Base-by-base conservation (phyloP, 2,329 filamentous ascomycete species). In the Monosporascus sp. region DNA sequence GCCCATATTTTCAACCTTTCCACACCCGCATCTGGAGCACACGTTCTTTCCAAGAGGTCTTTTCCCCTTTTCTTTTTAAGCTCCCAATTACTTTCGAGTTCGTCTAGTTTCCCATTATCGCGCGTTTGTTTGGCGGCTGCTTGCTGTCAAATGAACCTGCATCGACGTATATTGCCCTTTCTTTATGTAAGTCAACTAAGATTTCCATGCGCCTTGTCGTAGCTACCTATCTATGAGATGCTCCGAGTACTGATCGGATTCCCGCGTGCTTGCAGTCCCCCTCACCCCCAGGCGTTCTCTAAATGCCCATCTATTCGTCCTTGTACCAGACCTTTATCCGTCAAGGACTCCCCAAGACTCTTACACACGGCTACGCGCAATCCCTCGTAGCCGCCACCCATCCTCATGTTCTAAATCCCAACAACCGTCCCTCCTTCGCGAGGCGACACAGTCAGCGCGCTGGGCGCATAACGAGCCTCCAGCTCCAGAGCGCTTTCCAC, bases 91-190 rank as follows among this genome's bases (percentile, higher is more conserved):
- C 31, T 57, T 54, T 51, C 48, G 44, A 47, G 48, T 47, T 31
- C 50, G 36, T 49, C 48, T 48, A 56, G 36, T 41, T 47, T 42
- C 44, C 56, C 49, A 64, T 59, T 62, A 65, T 72, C 73, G 90
- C 90, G 90, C 90, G 90, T 86, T 96, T 90, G 79, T 87, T 95
- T 94, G 90, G 80, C 89, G 89, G 85, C 86, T 75, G 69, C 57
- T 63, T 61, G 87, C 90, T 92, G 90, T 95, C 90, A 93, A 90
- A 96, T 96, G 92, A 96, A 94, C 90, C 90, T 97, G 92, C 90
- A 92, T 78, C 77, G 74, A 75, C 75, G 74, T 70, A 75, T 78
- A 70, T 69, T 76, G 72, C 74, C 76, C 74, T 81, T 77, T 77
- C 78, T 80, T 72, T 78, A 78, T 77, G 86, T 90, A 81, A 75